Conservation (phyloP, 176 grass and related monocot genomes). For the Carex scoparia region DNA sequence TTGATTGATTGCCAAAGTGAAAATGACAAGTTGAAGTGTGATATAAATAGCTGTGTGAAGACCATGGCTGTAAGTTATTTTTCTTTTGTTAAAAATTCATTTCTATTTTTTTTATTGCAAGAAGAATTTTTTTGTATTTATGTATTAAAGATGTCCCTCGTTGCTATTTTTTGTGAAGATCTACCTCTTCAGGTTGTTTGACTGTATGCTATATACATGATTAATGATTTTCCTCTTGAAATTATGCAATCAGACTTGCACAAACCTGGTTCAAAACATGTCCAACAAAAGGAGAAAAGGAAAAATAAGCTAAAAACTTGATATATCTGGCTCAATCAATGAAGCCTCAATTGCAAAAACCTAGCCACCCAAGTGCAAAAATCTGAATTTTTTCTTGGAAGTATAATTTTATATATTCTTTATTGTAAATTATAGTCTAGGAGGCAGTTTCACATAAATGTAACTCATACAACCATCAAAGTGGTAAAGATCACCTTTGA, state of each 20-base stretch:
- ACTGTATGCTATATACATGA: not conserved
- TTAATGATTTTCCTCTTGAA: not conserved
- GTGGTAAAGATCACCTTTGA: not conserved
- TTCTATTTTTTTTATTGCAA: not conserved
- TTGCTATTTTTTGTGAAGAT: not conserved
- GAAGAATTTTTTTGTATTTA: not conserved
- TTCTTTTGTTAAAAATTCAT: not conserved
- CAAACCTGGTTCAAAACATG: not conserved
- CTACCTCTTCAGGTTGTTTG: not conserved
- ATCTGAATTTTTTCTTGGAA: not conserved
- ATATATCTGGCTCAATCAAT: not conserved
- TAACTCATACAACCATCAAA: not conserved
- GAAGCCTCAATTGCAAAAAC: not conserved
- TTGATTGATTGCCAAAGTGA: no score
- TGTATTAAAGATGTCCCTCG: not conserved
- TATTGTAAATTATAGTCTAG: not conserved
- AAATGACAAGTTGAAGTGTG: not conserved
- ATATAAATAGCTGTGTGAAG: conserved; percentile 43
- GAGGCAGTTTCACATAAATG: not conserved
- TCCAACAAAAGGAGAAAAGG: not conserved
- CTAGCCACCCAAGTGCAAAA: not conserved
- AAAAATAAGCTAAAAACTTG: not conserved
- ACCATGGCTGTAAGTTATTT: conserved; percentile 40
- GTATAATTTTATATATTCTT: not conserved
- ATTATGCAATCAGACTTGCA: not conserved